Base-by-base conservation (phyloP, 2,329 filamentous ascomycete genomes). In the Exophiala calicioides region DNA sequence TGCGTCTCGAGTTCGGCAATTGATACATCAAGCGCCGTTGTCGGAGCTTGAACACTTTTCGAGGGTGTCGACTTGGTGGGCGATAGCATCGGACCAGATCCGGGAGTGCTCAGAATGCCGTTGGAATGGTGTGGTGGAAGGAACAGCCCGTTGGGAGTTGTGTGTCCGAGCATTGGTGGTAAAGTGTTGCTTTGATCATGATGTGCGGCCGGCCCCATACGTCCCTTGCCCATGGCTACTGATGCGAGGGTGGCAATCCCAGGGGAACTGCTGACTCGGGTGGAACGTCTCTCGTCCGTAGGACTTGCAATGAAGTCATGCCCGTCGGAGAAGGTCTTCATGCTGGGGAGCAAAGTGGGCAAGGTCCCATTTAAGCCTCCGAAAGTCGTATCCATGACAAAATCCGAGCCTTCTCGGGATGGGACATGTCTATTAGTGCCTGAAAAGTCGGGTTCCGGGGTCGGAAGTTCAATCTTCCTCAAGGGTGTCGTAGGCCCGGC, bases 401-500 rank as follows among this genome's bases (percentile, higher is more conserved):
- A 52, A 5, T 56, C 56, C 3, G 56, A 58, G 9, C 48, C 34
- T 35, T 58, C 56, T 23, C 56, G 29, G 3, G 53, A 56, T 12
- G 51, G 21, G 8, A 35, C 48, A 13, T 51, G 16, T 12, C 53
- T 52, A 18, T 19, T 31, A 23, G 29, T 46, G n/a, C 38, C 37
- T 8, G 56, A 57, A 27, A 49, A 49, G 24, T 59, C 57, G 6
- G 57, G 50, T 23, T 59, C 57, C 15, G 57, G 57, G 5, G 57
- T 59, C 3, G 53, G 55, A 19, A 58, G 41, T 31, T 58, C 53
- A 18, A 59, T 47, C 36, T 54, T 59, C 32, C 50, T 47, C 20
- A 56, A 34, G 8, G 50, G 54, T 6, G 56, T 56, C 5, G 47
- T 40, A 30, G 57, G 50, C 13, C 46, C 52, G 12, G 41, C 19